Percentiles rank a stretch among this genome's conserved stretches.
phyloP scores from a whole-genome alignment of 495 filamentous ascomycete genomes.

The Lentithecium fluviatile region DNA sequence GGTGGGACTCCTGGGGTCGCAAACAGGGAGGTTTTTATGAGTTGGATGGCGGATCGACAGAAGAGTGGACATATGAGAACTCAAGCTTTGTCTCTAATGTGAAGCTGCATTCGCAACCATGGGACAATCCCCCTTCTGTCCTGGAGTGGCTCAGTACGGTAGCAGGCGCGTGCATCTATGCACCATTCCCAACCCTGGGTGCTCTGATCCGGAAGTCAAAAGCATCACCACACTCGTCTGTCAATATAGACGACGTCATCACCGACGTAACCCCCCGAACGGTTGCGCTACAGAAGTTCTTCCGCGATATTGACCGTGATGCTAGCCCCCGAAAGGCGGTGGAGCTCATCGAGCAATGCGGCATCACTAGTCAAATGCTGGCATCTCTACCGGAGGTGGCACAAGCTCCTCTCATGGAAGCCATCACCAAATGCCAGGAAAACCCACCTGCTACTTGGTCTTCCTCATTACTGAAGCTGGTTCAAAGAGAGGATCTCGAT shows the following conservation, averaged over 20 bases:
- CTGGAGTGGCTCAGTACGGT: slow-evolving; percentile 60
- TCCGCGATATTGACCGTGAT: slow-evolving; percentile 15
- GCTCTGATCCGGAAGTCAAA: slow-evolving; percentile 32
- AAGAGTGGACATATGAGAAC: slow-evolving; percentile 61
- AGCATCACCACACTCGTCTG: slow-evolving; percentile 23
- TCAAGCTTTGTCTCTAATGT: slow-evolving; percentile 20
- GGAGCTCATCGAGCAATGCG: slow-evolving; percentile 60
- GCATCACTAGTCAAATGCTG: slow-evolving; percentile 57
- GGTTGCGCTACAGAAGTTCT: slow-evolving; percentile 42
- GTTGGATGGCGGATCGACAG: slow-evolving; percentile 63
- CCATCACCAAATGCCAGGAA: slow-evolving; percentile 77
- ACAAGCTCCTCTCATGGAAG: slow-evolving; percentile 73
- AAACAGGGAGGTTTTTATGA: slow-evolving; percentile 61
- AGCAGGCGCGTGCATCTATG: slow-evolving; percentile 21
- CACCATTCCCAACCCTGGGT: slow-evolving; percentile 32
- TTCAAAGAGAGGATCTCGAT: slow-evolving; percentile 76
- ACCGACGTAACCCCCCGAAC: slow-evolving; percentile 32
- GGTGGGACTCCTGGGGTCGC: slow-evolving; percentile 70
- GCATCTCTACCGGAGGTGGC: slow-evolving; percentile 85
- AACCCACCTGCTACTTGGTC: slow-evolving; percentile 77
- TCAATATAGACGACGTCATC: slow-evolving; percentile 28
- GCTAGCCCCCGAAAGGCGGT: slow-evolving; percentile 40
- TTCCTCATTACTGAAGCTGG: slow-evolving; percentile 64
- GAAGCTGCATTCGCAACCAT: slow-evolving; percentile 52
- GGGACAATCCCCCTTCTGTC: slow-evolving; percentile 64